Evolutionary conservation across 2,329 filamentous ascomycete species (phyloP), one percentile per base, ranked within the genome.

Genomic region (Tolypocladium paradoxum): DNA sequence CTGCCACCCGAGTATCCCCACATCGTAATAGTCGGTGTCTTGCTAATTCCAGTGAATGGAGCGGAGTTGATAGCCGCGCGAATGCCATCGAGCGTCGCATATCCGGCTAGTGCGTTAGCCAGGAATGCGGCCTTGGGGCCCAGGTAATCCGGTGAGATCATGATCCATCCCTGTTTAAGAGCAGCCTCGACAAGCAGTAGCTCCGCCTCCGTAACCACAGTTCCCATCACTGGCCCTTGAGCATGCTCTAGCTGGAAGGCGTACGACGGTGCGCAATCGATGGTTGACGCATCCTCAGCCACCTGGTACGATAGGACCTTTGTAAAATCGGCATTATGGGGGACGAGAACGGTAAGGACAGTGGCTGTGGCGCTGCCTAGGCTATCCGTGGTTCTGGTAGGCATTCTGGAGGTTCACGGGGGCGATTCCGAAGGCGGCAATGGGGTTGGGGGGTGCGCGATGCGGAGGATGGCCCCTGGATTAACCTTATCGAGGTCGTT

Each of bases 81-180:
- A 9, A 76, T 63, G 8, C 68, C 68, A 54, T 78, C 71, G 11
- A 76, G 64, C 18, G 69, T 70, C 1, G 70, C 68, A 35, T 76
- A 64, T 0, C 71, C 74, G 2, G 68, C 69, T n/a, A 70, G 61
- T 8, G 65, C 61, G 36, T 70, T 71, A 3, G 70, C 69, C 1
- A 68, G 60, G 56, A 72, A 78, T 1, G 71, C 66, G 1, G 70
- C 73, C 11, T 64, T 59, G 3, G 71, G 71, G 0, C 74, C 73
- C 50, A 75, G 68, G 50, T 69, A 73, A 56, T 80, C 77, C 0
- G 76, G 74, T 66, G 74, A 60, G 18, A 69, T 72, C n/a, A 79
- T 72, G n/a, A 73, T 64, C 74, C 74, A 78, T 7, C 76, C 75
- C 57, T 67, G 53, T 6, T 63, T 64, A 2, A 79, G 69, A 2